These are phyloP conservation scores for Rhizoclosmatium globosum DNA, from an alignment of 192 early-diverging fungal genomes.

Conservation along the genomic window DNA sequence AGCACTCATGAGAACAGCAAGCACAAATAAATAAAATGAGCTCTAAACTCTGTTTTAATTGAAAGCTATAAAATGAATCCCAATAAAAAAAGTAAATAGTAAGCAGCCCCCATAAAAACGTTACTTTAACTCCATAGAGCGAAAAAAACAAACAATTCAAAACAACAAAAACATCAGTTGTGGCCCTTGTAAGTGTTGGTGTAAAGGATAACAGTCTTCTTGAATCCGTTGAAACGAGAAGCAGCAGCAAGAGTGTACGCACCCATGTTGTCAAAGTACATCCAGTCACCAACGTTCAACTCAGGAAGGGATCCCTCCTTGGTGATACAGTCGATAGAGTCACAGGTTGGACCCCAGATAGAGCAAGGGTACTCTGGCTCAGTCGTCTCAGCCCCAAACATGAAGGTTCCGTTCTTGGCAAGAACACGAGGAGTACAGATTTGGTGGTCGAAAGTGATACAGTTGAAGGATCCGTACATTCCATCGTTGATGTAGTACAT, in stretches of 20 bases:
- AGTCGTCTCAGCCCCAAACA: constrained; percentile 29
- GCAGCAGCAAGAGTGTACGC: constrained; percentile 95
- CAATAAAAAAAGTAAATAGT: neutral
- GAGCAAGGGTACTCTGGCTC: constrained; percentile 55
- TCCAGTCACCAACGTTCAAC: constrained; percentile 94
- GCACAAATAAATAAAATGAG: no score
- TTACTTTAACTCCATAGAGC: no score
- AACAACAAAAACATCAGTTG: neutral
- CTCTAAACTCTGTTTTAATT: no score
- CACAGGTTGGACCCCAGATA: constrained; percentile 98
- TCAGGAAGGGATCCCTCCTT: constrained; percentile 74
- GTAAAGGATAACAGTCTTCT: constrained; percentile 82
- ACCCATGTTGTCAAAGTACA: constrained; percentile 95
- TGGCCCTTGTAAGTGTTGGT: constrained; percentile 72
- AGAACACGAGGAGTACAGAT: constrained; percentile 77
- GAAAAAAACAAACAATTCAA: neutral
- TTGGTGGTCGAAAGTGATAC: constrained; percentile 97
- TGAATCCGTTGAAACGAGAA: constrained; percentile 73
- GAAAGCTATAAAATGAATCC: neutral
- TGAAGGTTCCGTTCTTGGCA: constrained; percentile 51
- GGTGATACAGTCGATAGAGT: constrained; percentile 95
- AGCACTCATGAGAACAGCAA: no score
- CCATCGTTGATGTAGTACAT: constrained; percentile 99
- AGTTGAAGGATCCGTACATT: constrained; percentile 98
- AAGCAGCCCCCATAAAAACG: neutral